These are phyloP conservation scores for Amanita pseudoporphyria DNA, from an alignment of 768 basidiomycete species.

Conservation along the genomic window DNA sequence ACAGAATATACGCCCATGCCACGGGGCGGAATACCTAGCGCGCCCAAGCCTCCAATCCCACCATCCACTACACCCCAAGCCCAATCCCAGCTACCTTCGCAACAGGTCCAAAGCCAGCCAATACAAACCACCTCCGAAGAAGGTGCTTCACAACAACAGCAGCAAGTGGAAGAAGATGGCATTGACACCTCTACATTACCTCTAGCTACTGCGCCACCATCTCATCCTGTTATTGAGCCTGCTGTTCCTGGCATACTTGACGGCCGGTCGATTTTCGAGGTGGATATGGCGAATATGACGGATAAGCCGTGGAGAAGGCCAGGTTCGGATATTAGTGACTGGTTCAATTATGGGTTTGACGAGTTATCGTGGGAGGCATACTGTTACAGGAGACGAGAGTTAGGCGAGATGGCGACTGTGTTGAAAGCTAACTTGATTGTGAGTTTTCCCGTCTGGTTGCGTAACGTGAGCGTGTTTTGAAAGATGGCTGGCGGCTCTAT, in stretches of 20 bases:
- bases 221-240: conserved; percentile 73
- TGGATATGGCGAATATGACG: conserved; percentile 63
- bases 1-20: conserved; percentile 78
- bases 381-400: conserved; percentile 71
- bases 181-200: conserved; percentile 60
- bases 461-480: background rate
- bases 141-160: conserved; percentile 1
- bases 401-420: conserved; percentile 71
- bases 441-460: conserved; percentile 19
- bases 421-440: conserved; percentile 81
- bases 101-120: conserved; percentile 7
- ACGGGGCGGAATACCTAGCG: conserved; percentile 35
- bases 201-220: conserved; percentile 59
- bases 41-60: conserved; percentile 5
- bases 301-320: conserved; percentile 90
- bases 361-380: conserved; percentile 95
- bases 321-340: conserved; percentile 90
- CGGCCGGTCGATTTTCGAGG: conserved; percentile 74
- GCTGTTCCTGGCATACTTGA: conserved; percentile 54
- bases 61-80: conserved; percentile 3
- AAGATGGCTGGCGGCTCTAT: conserved; percentile 4
- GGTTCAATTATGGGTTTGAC: conserved; percentile 99
- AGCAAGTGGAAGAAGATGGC: conserved; percentile 19
- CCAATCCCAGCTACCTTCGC: conserved; percentile 12
- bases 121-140: conserved; percentile 7